Evolutionary conservation across 495 filamentous ascomycete species (phyloP).

Genomic region (Oidiodendron maius): DNA sequence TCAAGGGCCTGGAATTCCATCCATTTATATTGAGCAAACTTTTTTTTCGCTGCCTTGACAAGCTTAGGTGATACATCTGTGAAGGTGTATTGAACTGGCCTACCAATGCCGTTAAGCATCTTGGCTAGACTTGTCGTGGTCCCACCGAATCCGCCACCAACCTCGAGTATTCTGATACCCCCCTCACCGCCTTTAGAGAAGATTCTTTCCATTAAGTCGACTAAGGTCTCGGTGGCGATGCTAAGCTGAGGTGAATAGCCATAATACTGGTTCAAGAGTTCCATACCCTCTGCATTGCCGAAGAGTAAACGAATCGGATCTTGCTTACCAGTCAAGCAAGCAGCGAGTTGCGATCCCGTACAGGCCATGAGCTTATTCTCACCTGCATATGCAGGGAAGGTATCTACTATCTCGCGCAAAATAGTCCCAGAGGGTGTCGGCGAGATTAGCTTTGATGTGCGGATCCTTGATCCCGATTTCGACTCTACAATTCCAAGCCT

Average conservation of each 20-base stretch:
- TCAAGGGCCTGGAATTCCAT: constrained; percentile 33
- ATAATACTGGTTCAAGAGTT: constrained; percentile 11
- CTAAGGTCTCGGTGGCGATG: constrained; percentile 17
- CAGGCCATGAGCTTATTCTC: constrained; percentile 37
- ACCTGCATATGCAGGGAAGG: constrained; percentile 31
- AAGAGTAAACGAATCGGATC: constrained; percentile 45
- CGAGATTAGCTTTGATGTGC: constrained; percentile 28
- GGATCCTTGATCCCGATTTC: constrained; percentile 29
- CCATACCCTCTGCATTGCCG: too few relatives aligned
- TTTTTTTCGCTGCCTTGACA: constrained; percentile 39
- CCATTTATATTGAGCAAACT: constrained; percentile 27
- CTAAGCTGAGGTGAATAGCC: constrained; percentile 1
- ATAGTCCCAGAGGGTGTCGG: constrained; percentile 29
- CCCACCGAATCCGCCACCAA: constrained; percentile 40
- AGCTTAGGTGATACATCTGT: constrained; percentile 49
- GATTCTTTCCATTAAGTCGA: constrained; percentile 33
- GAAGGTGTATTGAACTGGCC: constrained; percentile 38
- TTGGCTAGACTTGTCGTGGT: constrained; percentile 26
- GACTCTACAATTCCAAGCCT: constrained; percentile 33
- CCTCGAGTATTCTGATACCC: constrained; percentile 42
- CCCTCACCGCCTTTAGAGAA: too few relatives aligned
- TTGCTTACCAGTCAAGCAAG: constrained; percentile 33
- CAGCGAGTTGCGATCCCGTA: constrained; percentile 35
- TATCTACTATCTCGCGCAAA: constrained; percentile 29
- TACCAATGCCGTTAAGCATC: neutral